Base-by-base conservation (phyloP, 2,329 filamentous ascomycete species). In the Cryphonectria carpinicola region DNA sequence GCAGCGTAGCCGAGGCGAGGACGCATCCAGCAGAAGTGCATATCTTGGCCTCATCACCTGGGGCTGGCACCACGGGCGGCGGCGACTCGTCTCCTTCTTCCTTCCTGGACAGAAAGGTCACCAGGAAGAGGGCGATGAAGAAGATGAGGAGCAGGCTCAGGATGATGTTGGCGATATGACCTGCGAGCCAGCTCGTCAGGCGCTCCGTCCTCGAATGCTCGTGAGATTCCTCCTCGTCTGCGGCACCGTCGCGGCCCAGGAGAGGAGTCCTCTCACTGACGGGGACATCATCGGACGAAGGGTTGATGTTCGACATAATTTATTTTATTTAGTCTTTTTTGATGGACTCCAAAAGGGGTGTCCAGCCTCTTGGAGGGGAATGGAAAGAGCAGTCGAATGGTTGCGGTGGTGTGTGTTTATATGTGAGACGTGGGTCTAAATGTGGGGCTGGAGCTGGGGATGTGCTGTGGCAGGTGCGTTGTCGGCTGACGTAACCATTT, bases 1-100 rank as follows among this genome's bases (percentile, higher is more conserved):
- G 69, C 4, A 72, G 69, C 0, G 71, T 72, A 10, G 71, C 63
- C n/a, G 71, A 63, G 25, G 71, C 71, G 14, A 72, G 71, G n/a
- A 72, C 71, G 35, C 71, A 72, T 14, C 66, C 69, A 37, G 71
- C 69, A n/a, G 69, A 61, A 28, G 71, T 71, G 66, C 71, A 72
- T 52, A 72, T 65, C 32, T 72, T 56, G 25, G 61, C 61, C n/a
- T 64, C 46, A 22, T 58, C 69, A 17, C 39, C 46, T 25, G 69
- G 54, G 6, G 63, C 41, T 2, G 69, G 66, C 17, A 49, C 8
- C 11, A 32, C 54, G 2, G 67, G 60, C 32, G 32, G 28, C 28
- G 28, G 32, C 22, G 56, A 25, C n/a, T 28, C 43, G 17, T 41
- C 22, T 25, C 32, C 58, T 35, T 22, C 46, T 22, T 22, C 41